phyloP scores from a whole-genome alignment of 106 monocot species.

The Phalaenopsis equestris region DNA sequence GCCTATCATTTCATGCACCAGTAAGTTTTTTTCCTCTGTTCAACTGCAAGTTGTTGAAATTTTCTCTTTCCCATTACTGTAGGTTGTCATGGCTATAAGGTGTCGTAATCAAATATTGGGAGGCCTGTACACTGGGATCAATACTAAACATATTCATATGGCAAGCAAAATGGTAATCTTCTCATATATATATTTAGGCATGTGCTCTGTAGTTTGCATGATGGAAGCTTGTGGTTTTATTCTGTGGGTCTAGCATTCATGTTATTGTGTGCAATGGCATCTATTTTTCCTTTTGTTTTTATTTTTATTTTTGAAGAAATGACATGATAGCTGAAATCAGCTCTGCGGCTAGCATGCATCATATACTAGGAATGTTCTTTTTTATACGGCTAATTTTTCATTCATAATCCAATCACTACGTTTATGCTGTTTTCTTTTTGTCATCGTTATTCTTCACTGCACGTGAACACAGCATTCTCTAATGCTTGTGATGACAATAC shows the following conservation, averaged over 20 bases:
- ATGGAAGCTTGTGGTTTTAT: background rate
- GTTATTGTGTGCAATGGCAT: background rate
- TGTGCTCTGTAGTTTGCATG: background rate
- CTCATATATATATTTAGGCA: background rate
- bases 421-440: background rate
- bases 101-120: constrained; percentile 50
- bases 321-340: no score
- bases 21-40: background rate
- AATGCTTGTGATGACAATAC: background rate
- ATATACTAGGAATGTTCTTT: no score
- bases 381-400: no score
- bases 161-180: constrained; percentile 77
- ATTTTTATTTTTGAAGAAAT: no score
- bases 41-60: background rate
- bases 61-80: background rate
- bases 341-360: no score
- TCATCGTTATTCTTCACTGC: background rate
- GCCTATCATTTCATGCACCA: background rate
- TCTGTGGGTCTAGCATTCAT: background rate
- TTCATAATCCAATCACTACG: no score
- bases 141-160: constrained; percentile 68
- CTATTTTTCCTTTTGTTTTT: background rate
- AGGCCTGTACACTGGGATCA: constrained; percentile 73
- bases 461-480: background rate
- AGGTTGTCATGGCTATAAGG: constrained; percentile 86